These are phyloP conservation scores for Crithidia brevicula DNA, from an alignment of 208 protist species.

Conservation along the genomic window DNA sequence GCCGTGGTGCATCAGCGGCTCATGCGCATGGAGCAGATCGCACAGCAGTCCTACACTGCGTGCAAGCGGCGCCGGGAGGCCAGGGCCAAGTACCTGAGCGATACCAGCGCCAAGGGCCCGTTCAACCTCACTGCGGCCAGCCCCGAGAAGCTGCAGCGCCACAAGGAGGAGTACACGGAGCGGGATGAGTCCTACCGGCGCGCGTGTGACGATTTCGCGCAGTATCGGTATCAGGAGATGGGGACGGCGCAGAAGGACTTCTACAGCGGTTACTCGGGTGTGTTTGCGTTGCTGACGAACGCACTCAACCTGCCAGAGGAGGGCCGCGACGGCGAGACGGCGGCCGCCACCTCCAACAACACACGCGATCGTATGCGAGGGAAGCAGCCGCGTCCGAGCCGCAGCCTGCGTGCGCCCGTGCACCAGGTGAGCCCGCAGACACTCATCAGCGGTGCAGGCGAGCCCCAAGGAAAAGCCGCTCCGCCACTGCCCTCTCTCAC, in stretches of 20 bases:
- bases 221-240: constrained; percentile 8
- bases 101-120: neutral
- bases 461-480: neutral
- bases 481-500: neutral
- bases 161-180: constrained; percentile 17
- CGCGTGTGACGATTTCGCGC: constrained; percentile 6
- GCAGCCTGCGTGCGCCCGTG: neutral
- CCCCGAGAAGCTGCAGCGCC: constrained; percentile 7
- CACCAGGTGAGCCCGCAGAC: too few species aligned
- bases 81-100: constrained; percentile 17
- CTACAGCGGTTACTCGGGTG: constrained; percentile 14
- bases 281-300: constrained; percentile 14
- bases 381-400: neutral
- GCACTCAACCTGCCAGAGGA: constrained; percentile 13
- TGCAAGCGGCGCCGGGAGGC: constrained; percentile 17
- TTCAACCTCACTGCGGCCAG: constrained; percentile 8
- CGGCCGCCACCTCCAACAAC: neutral
- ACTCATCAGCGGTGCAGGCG: neutral
- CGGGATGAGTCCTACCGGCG: constrained; percentile 10
- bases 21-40: constrained; percentile 12
- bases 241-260: constrained; percentile 11
- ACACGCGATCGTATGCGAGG: neutral
- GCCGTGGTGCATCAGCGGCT: constrained; percentile 15
- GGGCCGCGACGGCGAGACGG: neutral
- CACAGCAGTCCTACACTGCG: constrained; percentile 5